phyloP scores from a whole-genome alignment of 345 rosid species.

The Geranium brycei region DNA sequence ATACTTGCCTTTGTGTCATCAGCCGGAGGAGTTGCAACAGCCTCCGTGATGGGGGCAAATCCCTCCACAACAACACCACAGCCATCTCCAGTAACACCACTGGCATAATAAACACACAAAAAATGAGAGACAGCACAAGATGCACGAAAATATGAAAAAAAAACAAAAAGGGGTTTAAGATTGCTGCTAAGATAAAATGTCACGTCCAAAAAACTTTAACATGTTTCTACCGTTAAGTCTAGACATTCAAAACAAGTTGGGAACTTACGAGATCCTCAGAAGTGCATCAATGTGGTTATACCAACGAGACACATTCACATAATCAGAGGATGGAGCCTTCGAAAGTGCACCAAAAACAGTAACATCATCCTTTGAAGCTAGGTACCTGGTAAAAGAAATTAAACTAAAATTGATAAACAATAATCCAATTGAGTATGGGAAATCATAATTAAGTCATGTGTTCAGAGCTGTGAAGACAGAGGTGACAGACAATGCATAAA shows the following conservation, averaged over 20 bases:
- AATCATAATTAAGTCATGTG: too few relatives aligned
- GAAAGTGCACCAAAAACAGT: constrained; percentile 45
- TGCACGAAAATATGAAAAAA: neutral
- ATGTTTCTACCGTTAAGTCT: neutral
- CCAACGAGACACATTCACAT: constrained; percentile 69
- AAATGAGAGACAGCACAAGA: neutral
- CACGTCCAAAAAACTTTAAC: too few relatives aligned
- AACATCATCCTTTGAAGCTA: constrained; percentile 87
- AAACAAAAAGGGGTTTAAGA: neutral
- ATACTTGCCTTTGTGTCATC: constrained; percentile 51
- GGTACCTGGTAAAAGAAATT: constrained; percentile 33
- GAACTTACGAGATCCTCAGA: constrained; percentile 80
- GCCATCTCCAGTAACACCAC: constrained; percentile 73
- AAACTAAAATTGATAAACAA: neutral
- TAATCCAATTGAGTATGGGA: neutral
- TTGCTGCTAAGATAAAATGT: too few relatives aligned
- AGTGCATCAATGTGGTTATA: constrained; percentile 81
- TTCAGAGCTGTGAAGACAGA: neutral
- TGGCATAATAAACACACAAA: constrained; percentile 11
- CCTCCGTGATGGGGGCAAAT: constrained; percentile 34
- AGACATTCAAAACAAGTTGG: neutral
- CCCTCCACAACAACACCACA: constrained; percentile 67
- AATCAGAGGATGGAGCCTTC: constrained; percentile 47
- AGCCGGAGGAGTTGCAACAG: constrained; percentile 70
- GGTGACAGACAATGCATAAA: neutral